Percentiles rank a stretch among this genome's conserved stretches.
These are phyloP conservation scores for Chytriomyces sp. DNA, from an alignment of 192 early-diverging fungal genomes.

Conservation along the genomic window DNA sequence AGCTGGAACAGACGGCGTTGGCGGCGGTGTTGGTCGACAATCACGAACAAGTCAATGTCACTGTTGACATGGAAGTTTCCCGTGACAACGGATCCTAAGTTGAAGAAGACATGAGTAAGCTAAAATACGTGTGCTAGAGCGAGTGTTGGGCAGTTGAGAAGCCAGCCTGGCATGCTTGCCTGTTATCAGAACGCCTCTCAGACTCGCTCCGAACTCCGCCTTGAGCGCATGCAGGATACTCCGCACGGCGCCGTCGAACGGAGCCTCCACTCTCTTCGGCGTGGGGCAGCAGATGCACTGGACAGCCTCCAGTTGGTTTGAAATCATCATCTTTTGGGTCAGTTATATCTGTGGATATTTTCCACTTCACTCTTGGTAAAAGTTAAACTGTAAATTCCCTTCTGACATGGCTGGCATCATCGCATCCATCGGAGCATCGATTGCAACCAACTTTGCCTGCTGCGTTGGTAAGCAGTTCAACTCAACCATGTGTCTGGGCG, in stretches of 20 bases:
- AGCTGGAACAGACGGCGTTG: conserved; percentile 39
- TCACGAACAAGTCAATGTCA: conserved; percentile 36
- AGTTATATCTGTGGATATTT: too few relatives aligned
- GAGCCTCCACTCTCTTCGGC: conserved; percentile 6
- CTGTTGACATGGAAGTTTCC: conserved; percentile 28
- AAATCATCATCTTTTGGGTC: neutral
- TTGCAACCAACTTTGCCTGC: conserved; percentile 33
- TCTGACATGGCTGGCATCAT: conserved; percentile 27
- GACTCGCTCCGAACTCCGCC: conserved; percentile 7
- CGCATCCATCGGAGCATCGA: conserved; percentile 19
- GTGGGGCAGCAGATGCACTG: conserved; percentile 24
- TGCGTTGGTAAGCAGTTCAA: conserved; percentile 23
- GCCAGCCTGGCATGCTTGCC: neutral
- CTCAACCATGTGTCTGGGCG: neutral
- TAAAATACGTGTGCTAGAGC: too few relatives aligned
- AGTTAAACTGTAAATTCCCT: too few relatives aligned
- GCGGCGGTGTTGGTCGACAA: conserved; percentile 1
- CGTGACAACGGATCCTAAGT: conserved; percentile 13
- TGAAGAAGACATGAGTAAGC: neutral
- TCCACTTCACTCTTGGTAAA: too few relatives aligned
- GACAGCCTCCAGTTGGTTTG: neutral
- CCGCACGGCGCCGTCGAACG: conserved; percentile 20
- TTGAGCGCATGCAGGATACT: neutral
- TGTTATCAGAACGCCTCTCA: conserved; percentile 12
- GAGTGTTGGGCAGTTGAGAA: too few relatives aligned